Evolutionary conservation across 805 yeast species (phyloP), one percentile per base, ranked within the genome.

Genomic region (Wickerhamiella lipophila): DNA sequence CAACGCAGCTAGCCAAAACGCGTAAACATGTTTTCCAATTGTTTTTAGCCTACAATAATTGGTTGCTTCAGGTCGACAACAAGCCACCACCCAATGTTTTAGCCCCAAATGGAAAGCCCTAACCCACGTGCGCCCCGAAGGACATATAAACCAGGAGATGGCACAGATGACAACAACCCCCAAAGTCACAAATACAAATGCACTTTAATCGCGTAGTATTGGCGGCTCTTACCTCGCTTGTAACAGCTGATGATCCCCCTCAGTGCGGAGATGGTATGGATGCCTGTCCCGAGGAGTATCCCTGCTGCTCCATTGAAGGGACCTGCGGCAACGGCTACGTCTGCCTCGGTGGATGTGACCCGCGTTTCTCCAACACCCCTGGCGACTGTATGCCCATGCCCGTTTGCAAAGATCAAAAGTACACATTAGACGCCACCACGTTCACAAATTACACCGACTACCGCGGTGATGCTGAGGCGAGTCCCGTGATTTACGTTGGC

Each of bases 281-380:
- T 56, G 54, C 46, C 58, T 87, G 96, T 67, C 96, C 96, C 1
- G 77, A 81, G 60, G 72, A 70, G 42, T 55, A 61, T n/a, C 96
- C 96, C 50, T 87, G 96, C 65, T 87, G 96, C 64, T 77, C 84
- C 11, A 80, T 78, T 56, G 79, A 74, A 56, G 96, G 96, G 45
- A 69, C 65, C 27, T 84, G 94, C 69, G 94, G 94, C 58, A 74
- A 79, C 21, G 94, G 94, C 19, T 63, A 72, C 15, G 73, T 72
- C 65, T 88, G 96, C 70, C 70, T 87, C 47, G 92, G 89, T 52
- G 89, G 94, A 29, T 88, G 96, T 69, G 84, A 87, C 66, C 82
- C 92, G 34, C 68, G 78, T 52, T 79, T 58, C 60, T 83, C 94
- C 3, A 78, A 64, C 68, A 72, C 72, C 54, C 59, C 75, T 47